Evolutionary conservation across 768 basidiomycete genomes (phyloP).

Genomic region (Rhodotorula taiwanensis): DNA sequence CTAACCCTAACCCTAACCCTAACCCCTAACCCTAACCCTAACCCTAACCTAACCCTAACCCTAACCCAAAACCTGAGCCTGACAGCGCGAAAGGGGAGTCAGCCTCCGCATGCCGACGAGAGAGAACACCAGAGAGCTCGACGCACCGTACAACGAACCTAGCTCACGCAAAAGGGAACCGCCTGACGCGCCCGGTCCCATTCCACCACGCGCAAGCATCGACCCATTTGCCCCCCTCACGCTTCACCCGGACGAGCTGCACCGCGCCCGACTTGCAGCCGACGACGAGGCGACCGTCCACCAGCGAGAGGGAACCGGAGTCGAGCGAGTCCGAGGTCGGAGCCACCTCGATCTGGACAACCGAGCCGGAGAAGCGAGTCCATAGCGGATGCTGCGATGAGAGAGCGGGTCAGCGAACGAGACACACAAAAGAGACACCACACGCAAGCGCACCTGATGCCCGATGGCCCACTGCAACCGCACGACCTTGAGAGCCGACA

Average conservation of each 20-base stretch:
- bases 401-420: neutral
- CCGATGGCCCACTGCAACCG: constrained; percentile 13
- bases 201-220: constrained; percentile 31
- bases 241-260: constrained; percentile 11
- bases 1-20: too few species aligned
- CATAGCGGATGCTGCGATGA: constrained; percentile 15
- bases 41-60: too few species aligned
- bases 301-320: neutral
- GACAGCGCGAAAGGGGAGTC: too few species aligned
- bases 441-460: constrained; percentile 30
- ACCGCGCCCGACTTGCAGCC: neutral
- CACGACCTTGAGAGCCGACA: neutral
- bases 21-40: too few species aligned
- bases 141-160: too few species aligned
- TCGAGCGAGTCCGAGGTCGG: neutral
- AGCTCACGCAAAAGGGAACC: too few species aligned
- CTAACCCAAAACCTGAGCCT: too few species aligned
- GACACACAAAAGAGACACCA: too few species aligned
- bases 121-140: too few species aligned
- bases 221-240: constrained; percentile 20
- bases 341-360: constrained; percentile 3
- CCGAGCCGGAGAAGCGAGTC: neutral
- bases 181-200: too few species aligned
- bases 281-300: neutral
- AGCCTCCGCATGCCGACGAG: too few species aligned